Evolutionary conservation across 495 filamentous ascomycete species (phyloP), one percentile per base, ranked within the genome.

Genomic region (Xylaria flabelliformis): DNA sequence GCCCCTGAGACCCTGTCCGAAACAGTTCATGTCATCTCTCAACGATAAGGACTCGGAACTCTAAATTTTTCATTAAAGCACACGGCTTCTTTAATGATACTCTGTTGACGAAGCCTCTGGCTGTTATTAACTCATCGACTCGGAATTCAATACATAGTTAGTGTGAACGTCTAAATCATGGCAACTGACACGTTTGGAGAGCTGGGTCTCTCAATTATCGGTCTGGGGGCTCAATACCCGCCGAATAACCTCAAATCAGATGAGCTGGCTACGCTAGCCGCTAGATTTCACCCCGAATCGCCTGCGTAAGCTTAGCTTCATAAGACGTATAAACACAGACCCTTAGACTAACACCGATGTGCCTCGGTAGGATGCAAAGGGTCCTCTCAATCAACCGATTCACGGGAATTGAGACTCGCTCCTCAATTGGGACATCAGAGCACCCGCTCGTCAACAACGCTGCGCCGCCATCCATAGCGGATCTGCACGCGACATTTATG

Each of bases 351-450:
- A 69, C 59, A 12, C 26, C 0, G 13, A 36, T 72, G 9, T 17
- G 42, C 34, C 24, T 41, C 2, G 26, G 36, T 66, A 88, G 86
- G 50, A 85, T 88, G 85, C 79, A 83, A 63, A 90, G 88, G 76
- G 83, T 91, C 50, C 85, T 89, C 51, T 80, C 82, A 41, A 89
- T 91, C 81, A 91, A 91, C 80, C 82, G 83, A 61, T 89, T 82
- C 73, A 90, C 90, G 1, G 89, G 90, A 50, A 91, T 91, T 55
- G 88, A 91, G 59, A 82, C 83, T 39, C 86, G 90, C 41, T 87
- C 89, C 67, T 88, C 87, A 15, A 84, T 91, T 69, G 88, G 88
- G 44, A 81, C 82, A 1, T 83, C 85, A 24, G 84, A 90, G 73
- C 85, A 90, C 75, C 84, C 85, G 1, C 65, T 88, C 42, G 86